Percentiles rank a stretch among this genome's conserved stretches.
phyloP scores from a whole-genome alignment of 805 yeast genomes.

The Metschnikowia corniflorae region DNA sequence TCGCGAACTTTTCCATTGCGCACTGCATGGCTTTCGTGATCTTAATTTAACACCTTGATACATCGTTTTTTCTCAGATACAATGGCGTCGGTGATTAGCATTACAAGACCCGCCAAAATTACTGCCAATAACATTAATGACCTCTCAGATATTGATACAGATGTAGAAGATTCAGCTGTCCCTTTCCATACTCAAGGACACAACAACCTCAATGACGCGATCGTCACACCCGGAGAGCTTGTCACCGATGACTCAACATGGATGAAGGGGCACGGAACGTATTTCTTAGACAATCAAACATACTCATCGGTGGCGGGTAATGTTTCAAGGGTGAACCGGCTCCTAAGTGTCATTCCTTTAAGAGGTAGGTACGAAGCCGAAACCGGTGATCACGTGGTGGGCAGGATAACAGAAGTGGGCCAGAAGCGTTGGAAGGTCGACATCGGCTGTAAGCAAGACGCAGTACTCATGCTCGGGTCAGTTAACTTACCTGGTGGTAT shows the following conservation, averaged over 20 bases:
- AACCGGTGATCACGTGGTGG: constrained; percentile 94
- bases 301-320: constrained; percentile 92
- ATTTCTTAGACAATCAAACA: constrained; percentile 67
- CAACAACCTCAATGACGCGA: constrained; percentile 20
- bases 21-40: constrained; percentile 8
- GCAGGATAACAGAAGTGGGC: constrained; percentile 91
- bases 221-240: constrained; percentile 94
- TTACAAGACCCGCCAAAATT: constrained; percentile 27
- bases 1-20: constrained; percentile 12
- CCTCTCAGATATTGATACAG: no score
- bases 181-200: no score
- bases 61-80: background rate
- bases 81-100: constrained; percentile 30
- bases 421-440: constrained; percentile 95
- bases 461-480: constrained; percentile 88
- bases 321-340: constrained; percentile 78
- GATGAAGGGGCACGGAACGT: constrained; percentile 99
- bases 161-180: constrained; percentile 14
- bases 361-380: constrained; percentile 89
- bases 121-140: no score
- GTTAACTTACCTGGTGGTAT: constrained; percentile 98
- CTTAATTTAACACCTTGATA: background rate
- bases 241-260: constrained; percentile 94
- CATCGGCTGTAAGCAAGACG: constrained; percentile 92
- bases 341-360: constrained; percentile 80